Base-by-base conservation (phyloP, 805 yeast genomes). In the Yamadazyma paraphyllophila region DNA sequence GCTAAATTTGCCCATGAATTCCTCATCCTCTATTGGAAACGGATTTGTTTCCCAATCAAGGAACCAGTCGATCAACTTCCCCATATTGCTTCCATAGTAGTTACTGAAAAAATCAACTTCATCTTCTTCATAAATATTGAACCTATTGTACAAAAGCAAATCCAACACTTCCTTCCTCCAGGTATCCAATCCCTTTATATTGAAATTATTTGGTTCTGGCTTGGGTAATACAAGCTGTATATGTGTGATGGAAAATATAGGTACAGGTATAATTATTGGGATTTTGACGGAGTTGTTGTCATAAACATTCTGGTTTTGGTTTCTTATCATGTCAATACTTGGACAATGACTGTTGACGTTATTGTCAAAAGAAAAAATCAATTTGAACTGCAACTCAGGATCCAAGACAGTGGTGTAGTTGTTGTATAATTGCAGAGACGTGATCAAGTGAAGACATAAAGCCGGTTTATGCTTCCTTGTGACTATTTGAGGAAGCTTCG, bases 311-410 rank as follows among this genome's bases (percentile, higher is more conserved):
- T 38, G 49, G 45, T 26, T 43, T 33, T 35, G 48, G 33, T 25
- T 45, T 30, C 71, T 45, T 13, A 71, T 52, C 39, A 69, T 51
- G 27, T 69, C 72, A 7, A 71, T 54, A 30, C 70, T 65, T 7
- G 76, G 73, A 36, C 62, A 60, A 7, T 59, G 46, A 7, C 56
- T 48, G 47, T 70, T 73, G 17, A 71, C 44, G 10, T 55, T 54
- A 3, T 54, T 42, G 42, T 71, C 76, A 51, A 71, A 70, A 2
- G 74, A 63, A 38, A 71, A 59, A 13, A 71, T 62, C 43, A 65
- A 37, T 47, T 63, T 61, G 47, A 63, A 63, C 16, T 47, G 48
- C 10, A 54, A 48, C 13, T 52, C 49, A 5, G 51, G 50, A 26
- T 41, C 54, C 4, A 58, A 53, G 7, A 58, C 46, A 1, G 61